Evolutionary conservation across 2,329 filamentous ascomycete species (phyloP), one percentile per base, ranked within the genome.

Genomic region (Paramyrothecium sp.): DNA sequence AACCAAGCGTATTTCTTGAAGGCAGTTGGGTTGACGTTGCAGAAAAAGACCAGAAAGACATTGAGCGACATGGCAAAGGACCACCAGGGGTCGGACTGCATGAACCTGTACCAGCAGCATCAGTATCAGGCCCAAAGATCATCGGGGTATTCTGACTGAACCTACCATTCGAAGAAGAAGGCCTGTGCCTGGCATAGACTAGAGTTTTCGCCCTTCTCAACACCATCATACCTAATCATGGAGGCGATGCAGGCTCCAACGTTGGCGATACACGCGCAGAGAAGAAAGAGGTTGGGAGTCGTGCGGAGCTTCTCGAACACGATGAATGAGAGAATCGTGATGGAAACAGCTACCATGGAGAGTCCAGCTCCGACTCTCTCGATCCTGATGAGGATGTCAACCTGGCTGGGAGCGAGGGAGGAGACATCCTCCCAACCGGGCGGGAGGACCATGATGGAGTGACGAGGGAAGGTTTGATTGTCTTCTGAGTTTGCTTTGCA

Each of bases 41-140:
- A 77, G 71, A 85, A 86, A 66, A 86, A 85, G 46, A 86, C 83
- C 53, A 93, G 80, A 68, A 88, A 91, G 56, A 94, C 90, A 62
- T 94, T 94, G 65, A 89, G 80, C 0, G 90, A 89, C 90, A 94
- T 94, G 60, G 88, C 89, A 63, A 92, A 85, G 0, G 89, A 90
- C 89, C 88, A 92, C 74, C 89, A 81, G 1, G 88, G 85, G 71
- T 91, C 89, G 3, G 88, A 88, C 63, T 89, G 87, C 83, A 90
- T 89, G 70, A 91, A 92, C 84, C 87, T 91, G 48, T 16, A n/a
- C 7, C 11, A n/a, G 23, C 12, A 30, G 53, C 61, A 3, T 60
- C 56, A n/a, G 11, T 26, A 12, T 5, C 3, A 13, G 2, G 34
- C 54, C n/a, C n/a, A 26, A 26, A 12, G 13, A 4, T 44, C n/a